Percentiles rank a stretch among this genome's conserved stretches.
phyloP scores from a whole-genome alignment of 2,329 filamentous ascomycete genomes.

The Dothistroma septosporum region DNA sequence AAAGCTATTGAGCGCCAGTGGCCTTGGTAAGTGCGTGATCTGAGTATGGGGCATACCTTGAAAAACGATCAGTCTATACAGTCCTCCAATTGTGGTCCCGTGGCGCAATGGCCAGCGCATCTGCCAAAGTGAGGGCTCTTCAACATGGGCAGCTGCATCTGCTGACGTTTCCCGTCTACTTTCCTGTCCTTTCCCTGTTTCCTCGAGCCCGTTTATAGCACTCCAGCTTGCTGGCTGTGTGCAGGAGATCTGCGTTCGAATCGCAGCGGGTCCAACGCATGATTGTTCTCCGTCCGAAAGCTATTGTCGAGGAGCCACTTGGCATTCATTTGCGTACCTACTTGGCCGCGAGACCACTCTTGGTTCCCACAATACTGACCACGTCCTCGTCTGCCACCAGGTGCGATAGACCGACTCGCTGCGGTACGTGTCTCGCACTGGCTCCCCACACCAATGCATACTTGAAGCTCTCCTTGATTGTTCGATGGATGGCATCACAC shows the following conservation, averaged over 20 bases:
- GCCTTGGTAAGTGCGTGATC: not conserved
- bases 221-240: not conserved
- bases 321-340: not conserved
- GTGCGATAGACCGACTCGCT: slow-evolving; percentile 84
- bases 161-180: too few relatives aligned
- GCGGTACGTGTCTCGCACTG: slow-evolving; percentile 89
- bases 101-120: not conserved
- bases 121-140: not conserved
- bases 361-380: slow-evolving; percentile 56
- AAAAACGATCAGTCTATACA: not conserved
- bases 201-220: not conserved
- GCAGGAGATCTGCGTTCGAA: not conserved
- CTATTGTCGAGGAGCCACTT: not conserved
- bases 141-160: not conserved
- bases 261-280: not conserved
- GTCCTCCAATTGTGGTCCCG: not conserved
- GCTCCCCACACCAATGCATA: slow-evolving; percentile 97
- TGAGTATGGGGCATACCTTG: not conserved
- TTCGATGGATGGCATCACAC: slow-evolving; percentile 90
- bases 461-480: slow-evolving; percentile 97
- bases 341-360: slow-evolving; percentile 33
- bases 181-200: too few relatives aligned
- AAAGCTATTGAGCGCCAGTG: not conserved
- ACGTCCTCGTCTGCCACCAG: slow-evolving; percentile 67
- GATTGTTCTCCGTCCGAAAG: not conserved